Percentiles rank a stretch among this genome's conserved stretches.
Conservation (phyloP, 768 basidiomycete genomes). For the Amanita molliuscula region DNA sequence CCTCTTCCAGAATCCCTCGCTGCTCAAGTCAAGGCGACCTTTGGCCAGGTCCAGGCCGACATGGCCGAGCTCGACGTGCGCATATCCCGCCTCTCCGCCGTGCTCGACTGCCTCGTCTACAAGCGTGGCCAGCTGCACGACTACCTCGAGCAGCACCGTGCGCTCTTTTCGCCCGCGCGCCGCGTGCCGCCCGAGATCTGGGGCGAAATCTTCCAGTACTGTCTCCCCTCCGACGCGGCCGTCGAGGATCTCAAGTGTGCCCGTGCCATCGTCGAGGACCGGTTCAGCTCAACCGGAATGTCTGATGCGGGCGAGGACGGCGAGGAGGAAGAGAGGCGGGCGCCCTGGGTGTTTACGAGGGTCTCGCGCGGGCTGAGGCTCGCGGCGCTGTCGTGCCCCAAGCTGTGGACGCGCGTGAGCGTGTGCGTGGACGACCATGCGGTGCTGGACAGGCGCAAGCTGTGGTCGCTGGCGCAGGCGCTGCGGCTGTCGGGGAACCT, state of each 20-base stretch:
- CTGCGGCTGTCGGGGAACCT: background rate
- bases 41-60: background rate
- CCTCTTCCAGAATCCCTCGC: background rate
- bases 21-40: background rate
- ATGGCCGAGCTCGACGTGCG: background rate
- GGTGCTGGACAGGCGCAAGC: slow-evolving; percentile 4
- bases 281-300: background rate
- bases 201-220: slow-evolving; percentile 5
- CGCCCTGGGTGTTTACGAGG: slow-evolving; percentile 6
- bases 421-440: slow-evolving; percentile 5
- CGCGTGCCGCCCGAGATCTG: slow-evolving; percentile 4
- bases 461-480: background rate
- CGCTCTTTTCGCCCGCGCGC: background rate
- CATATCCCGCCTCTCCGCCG: background rate
- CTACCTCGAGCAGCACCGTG: slow-evolving; percentile 1
- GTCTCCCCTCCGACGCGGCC: background rate
- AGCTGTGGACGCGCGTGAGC: slow-evolving; percentile 2
- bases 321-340: background rate
- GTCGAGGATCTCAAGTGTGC: background rate
- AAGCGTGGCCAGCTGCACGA: background rate
- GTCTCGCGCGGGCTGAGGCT: background rate
- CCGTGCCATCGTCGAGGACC: background rate
- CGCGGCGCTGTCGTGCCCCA: slow-evolving; percentile 4
- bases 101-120: background rate
- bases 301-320: background rate